Percentiles rank a stretch among this genome's conserved stretches.
Conservation (phyloP, 805 yeast genomes). For the Myxozyma melibiosi region DNA sequence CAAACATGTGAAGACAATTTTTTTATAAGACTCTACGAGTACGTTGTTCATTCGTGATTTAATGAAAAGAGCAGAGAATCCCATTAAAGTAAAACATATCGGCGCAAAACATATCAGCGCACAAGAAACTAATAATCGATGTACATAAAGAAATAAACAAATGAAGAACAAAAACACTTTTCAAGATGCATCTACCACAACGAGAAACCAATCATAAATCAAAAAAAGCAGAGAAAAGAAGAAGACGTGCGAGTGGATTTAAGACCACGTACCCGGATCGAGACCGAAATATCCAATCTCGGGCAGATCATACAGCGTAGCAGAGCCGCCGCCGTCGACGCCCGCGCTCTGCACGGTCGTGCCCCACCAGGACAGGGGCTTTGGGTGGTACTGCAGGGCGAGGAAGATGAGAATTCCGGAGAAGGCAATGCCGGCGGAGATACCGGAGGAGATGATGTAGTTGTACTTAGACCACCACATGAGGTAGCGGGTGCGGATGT, state of each 20-base stretch:
- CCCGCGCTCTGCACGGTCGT: constrained; percentile 38
- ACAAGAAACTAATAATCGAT: no score
- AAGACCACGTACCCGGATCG: constrained; percentile 16
- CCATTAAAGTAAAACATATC: no score
- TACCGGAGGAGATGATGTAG: constrained; percentile 63
- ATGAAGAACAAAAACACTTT: no score
- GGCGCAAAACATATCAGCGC: no score
- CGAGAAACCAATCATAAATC: background rate
- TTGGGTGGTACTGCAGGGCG: constrained; percentile 48
- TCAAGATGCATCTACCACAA: no score
- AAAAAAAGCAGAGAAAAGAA: background rate
- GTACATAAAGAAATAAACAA: no score
- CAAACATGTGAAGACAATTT: no score
- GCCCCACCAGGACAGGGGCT: constrained; percentile 66
- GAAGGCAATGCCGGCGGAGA: constrained; percentile 67
- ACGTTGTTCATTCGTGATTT: no score
- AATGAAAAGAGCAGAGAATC: no score
- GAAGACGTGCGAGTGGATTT: background rate
- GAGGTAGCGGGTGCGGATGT: constrained; percentile 55
- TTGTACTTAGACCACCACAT: constrained; percentile 79
- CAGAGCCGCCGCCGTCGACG: constrained; percentile 16
- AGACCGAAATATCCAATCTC: constrained; percentile 18
- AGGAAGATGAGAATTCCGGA: constrained; percentile 61
- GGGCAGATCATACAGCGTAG: constrained; percentile 8
- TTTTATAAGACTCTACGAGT: no score